Conservation (phyloP, 2,329 filamentous ascomycete species). For the Ascochyta pisi region DNA sequence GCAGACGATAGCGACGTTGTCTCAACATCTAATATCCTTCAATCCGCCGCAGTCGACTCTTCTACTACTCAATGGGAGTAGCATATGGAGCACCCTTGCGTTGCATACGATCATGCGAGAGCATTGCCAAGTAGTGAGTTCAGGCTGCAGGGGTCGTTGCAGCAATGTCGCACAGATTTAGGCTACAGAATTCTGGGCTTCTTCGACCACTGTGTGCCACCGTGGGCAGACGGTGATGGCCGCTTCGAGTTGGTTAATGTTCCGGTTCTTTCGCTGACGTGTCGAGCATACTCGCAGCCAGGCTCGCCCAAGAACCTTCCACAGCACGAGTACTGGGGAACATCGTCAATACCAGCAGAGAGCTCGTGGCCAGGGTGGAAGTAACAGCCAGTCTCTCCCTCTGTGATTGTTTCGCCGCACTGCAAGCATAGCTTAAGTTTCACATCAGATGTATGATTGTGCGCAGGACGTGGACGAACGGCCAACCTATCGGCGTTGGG, state of each 20-base stretch:
- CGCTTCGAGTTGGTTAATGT: not conserved
- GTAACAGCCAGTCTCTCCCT: conserved; percentile 14
- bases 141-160: not conserved
- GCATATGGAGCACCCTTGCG: not conserved
- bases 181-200: conserved; percentile 9
- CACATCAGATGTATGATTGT: not conserved
- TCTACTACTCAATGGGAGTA: not conserved
- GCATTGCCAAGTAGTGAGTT: conserved; percentile 5
- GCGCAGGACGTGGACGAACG: not conserved
- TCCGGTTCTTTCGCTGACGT: conserved; percentile 1
- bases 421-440: conserved; percentile 19
- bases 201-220: conserved; percentile 1
- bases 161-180: conserved; percentile 8
- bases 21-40: not conserved
- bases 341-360: not conserved
- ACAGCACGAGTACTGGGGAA: conserved; percentile 23
- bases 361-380: conserved; percentile 25
- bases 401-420: conserved; percentile 21
- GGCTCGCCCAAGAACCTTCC: conserved; percentile 5
- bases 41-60: not conserved
- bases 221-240: conserved; percentile 1
- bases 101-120: conserved; percentile 6
- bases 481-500: not conserved
- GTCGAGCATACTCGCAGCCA: conserved; percentile 23
- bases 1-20: not conserved